Evolutionary conservation across 495 filamentous ascomycete species (phyloP).

Genomic region (Aspergillus wentii): DNA sequence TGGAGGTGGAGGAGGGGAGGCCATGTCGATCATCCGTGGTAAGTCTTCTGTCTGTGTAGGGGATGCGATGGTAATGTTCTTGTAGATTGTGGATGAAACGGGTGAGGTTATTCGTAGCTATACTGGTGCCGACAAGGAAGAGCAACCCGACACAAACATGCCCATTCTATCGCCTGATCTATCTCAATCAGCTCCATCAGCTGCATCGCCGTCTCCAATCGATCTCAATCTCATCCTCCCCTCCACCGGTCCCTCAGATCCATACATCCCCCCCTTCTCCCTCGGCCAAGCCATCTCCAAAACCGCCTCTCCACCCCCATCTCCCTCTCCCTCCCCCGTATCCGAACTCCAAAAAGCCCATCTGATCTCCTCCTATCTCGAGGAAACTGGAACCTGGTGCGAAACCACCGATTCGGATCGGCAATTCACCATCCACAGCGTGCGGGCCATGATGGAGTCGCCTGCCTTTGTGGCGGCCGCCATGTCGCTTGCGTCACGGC

Average conservation of each 20-base stretch:
- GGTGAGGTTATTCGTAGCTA: neutral
- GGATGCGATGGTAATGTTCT: too few relatives aligned
- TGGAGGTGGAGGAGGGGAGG: too few relatives aligned
- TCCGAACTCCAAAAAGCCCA: conserved; percentile 5
- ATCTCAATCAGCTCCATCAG: neutral
- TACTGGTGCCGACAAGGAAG: neutral
- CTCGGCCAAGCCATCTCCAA: conserved; percentile 4
- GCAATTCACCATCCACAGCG: conserved; percentile 10
- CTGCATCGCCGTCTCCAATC: neutral
- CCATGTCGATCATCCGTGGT: too few relatives aligned
- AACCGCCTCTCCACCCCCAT: conserved; percentile 1
- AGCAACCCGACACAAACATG: too few relatives aligned
- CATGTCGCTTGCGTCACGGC: conserved; percentile 9
- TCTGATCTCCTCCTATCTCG: conserved; percentile 7
- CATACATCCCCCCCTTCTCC: conserved; percentile 4
- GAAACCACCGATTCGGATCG: conserved; percentile 11
- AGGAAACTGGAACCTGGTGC: conserved; percentile 12
- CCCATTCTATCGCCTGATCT: neutral
- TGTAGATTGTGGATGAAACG: neutral
- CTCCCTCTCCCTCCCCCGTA: conserved; percentile 5
- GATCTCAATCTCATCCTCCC: neutral
- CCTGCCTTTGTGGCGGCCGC: conserved; percentile 8
- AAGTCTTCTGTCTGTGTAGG: too few relatives aligned
- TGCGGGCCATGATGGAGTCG: conserved; percentile 9
- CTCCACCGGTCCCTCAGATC: neutral